A percentile compares a stretch with the other conserved stretches of the same genome.
Evolutionary conservation across 257 asterid genomes (phyloP).

Genomic region (Nicotiana knightiana): DNA sequence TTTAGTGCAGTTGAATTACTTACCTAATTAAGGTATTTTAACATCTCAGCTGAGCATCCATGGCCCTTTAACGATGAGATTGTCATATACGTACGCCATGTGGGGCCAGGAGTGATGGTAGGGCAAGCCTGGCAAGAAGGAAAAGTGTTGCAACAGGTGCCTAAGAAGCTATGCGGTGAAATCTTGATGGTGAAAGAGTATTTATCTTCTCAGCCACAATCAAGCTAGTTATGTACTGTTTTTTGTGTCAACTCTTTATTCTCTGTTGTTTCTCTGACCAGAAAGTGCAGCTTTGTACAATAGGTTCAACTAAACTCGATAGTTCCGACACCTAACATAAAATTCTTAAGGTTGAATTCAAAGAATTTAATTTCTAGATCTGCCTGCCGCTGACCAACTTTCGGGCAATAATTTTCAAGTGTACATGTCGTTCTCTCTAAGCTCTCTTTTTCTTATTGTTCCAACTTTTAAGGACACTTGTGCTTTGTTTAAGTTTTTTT

Average conservation of each 20-base stretch:
- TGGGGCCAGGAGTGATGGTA: conserved; percentile 80
- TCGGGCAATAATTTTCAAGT: too few species aligned
- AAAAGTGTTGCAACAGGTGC: conserved; percentile 54
- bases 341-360: too few species aligned
- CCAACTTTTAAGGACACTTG: too few species aligned
- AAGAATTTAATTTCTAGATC: too few species aligned
- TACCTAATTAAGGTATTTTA: neutral
- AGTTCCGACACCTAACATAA: too few species aligned
- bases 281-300: too few species aligned
- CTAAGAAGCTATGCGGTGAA: conserved; percentile 68
- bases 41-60: conserved; percentile 57
- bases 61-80: conserved; percentile 82
- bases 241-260: neutral
- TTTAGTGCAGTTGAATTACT: neutral
- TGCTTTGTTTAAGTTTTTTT: too few species aligned
- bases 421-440: too few species aligned
- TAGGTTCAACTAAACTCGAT: too few species aligned
- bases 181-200: conserved; percentile 74
- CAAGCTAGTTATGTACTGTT: neutral
- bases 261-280: neutral
- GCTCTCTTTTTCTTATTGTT: too few species aligned
- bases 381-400: too few species aligned
- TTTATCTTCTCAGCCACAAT: conserved; percentile 8
- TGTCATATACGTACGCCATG: conserved; percentile 61
- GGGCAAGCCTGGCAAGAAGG: conserved; percentile 98